Evolutionary conservation across 305 asterid genomes (phyloP).

Genomic region (Andrographis paniculata): DNA sequence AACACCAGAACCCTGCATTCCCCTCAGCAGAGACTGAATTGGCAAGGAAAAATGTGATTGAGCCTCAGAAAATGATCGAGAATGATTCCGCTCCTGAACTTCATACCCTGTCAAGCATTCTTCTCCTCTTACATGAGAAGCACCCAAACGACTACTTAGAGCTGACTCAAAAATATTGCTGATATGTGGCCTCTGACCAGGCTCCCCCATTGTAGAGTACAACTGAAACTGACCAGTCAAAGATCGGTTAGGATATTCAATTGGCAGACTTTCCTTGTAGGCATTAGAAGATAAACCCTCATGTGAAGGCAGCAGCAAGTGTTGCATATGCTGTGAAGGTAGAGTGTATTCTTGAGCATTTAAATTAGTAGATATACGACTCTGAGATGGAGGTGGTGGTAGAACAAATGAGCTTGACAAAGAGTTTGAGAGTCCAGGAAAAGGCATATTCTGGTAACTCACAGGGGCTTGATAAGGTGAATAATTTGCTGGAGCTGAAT

Average conservation of each 20-base stretch:
- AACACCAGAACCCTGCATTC: constrained; percentile 30
- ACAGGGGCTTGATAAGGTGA: constrained; percentile 45
- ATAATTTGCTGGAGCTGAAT: constrained; percentile 25
- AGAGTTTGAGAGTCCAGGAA: constrained; percentile 34
- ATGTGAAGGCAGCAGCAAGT: constrained; percentile 29
- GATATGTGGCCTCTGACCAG: constrained; percentile 26
- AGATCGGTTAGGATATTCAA: constrained; percentile 33
- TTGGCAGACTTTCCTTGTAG: constrained; percentile 28
- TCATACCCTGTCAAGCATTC: constrained; percentile 23
- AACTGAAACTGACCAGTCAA: constrained; percentile 37
- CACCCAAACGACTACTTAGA: constrained; percentile 31
- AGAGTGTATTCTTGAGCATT: constrained; percentile 27
- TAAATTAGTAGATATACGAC: constrained; percentile 18
- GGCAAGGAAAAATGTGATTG: constrained; percentile 29
- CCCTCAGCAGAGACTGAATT: constrained; percentile 29
- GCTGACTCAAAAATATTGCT: constrained; percentile 30
- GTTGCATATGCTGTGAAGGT: constrained; percentile 38
- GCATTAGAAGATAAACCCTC: constrained; percentile 34
- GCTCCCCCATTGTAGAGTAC: constrained; percentile 29
- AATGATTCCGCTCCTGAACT: constrained; percentile 26
- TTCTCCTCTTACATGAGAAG: constrained; percentile 23
- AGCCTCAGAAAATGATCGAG: constrained; percentile 26
- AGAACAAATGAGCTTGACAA: constrained; percentile 43
- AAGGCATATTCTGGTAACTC: constrained; percentile 42
- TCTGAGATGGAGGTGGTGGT: constrained; percentile 35